Evolutionary conservation across 495 filamentous ascomycete genomes (phyloP), one percentile per base, ranked within the genome.

Genomic region (Clavariopsis aquatica): DNA sequence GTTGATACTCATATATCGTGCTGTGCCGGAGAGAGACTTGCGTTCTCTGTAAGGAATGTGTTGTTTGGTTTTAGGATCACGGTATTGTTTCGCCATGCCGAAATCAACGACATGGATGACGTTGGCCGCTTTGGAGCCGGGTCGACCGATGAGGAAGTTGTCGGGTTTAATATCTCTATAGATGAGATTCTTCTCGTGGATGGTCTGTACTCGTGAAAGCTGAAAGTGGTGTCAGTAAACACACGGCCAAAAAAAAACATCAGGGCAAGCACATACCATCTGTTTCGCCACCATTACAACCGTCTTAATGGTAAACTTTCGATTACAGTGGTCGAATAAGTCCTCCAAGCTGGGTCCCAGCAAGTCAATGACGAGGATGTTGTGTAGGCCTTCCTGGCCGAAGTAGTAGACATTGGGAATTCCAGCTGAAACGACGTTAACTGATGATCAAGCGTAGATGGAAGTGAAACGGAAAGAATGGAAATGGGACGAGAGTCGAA

Each of bases 401-500:
- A 98, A 99, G 79, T 99, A 99, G 79, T 99, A 99, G 73, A 99
- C 94, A 87, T 99, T 98, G 71, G 94, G 94, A 69, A 99, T 98
- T 70, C 94, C 94, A 61, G 94, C 94, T 98, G 57, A 0, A 58
- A 51, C 3, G 46, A 29, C 52, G 58, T 67, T 23, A 67, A 58
- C 38, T 6, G 49, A 22, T 34, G 15, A 31, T 28, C 38, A 45
- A 43, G 26, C 26, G 24, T 22, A 29, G 10, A 9, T 46, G n/a
- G n/a, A n/a, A 28, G 6, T 43, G 34, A 53, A n/a, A n/a, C n/a
- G n/a, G n/a, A n/a, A n/a, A n/a, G 1, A 24, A 27, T 13, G 12
- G 20, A 52, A 23, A 28, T 6, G 26, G 47, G 47, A 22, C 6
- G 15, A 24, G 9, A 8, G 47, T 7, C 2, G 47, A 13, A 10